phyloP scores from a whole-genome alignment of 768 basidiomycete species.

The Auricularia sp. region DNA sequence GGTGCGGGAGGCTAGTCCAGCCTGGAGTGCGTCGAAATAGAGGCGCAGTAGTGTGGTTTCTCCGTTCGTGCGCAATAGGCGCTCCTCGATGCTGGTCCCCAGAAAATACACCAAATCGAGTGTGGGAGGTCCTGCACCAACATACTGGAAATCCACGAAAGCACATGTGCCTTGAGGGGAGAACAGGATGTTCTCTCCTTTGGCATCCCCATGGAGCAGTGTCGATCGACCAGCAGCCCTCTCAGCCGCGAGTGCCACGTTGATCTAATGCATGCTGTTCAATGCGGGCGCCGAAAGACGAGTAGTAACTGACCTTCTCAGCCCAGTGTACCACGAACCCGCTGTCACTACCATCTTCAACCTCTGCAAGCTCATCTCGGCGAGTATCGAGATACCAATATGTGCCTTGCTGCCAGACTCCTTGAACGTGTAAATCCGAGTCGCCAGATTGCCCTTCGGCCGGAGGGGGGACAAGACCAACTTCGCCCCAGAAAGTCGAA shows the following conservation, averaged over 20 bases:
- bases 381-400: slow-evolving; percentile 8
- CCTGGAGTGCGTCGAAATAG: slow-evolving; percentile 2
- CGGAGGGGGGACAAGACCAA: slow-evolving; percentile 1
- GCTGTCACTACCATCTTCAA: neutral
- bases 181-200: slow-evolving; percentile 7
- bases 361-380: slow-evolving; percentile 3
- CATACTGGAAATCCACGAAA: slow-evolving; percentile 7
- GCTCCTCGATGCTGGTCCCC: neutral
- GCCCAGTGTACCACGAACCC: slow-evolving; percentile 3
- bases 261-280: neutral
- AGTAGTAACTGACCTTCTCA: slow-evolving; percentile 1
- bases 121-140: neutral
- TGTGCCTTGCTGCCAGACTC: slow-evolving; percentile 7
- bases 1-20: neutral
- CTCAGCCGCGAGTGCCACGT: slow-evolving; percentile 3
- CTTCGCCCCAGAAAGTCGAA: slow-evolving; percentile 4
- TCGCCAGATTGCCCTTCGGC: neutral
- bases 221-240: neutral
- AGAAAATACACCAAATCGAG: slow-evolving; percentile 7
- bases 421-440: neutral
- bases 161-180: neutral
- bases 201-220: slow-evolving; percentile 6
- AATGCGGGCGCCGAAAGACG: neutral
- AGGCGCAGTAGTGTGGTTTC: slow-evolving; percentile 1
- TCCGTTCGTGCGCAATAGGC: neutral